phyloP scores from a whole-genome alignment of 1,139 yeast species.

The Taphrina pruni region DNA sequence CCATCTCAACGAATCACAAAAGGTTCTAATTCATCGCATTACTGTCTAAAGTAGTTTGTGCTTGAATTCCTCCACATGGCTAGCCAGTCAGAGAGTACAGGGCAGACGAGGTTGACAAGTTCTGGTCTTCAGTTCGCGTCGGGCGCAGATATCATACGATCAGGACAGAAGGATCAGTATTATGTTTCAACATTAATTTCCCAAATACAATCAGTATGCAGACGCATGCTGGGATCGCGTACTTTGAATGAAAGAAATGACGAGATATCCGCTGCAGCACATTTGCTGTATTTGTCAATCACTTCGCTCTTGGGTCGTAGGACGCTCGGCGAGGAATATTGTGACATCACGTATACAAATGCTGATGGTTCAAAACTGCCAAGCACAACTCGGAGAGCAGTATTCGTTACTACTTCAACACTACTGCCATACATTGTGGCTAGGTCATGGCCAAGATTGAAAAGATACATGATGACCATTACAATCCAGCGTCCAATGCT shows the following conservation, averaged over 20 bases:
- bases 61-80: not conserved
- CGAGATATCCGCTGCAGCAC: slow-evolving; percentile 65
- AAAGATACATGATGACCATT: slow-evolving; percentile 1
- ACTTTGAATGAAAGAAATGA: slow-evolving; percentile 6
- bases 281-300: slow-evolving; percentile 65
- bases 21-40: not conserved
- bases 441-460: slow-evolving; percentile 40
- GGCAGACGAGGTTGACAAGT: not conserved
- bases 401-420: slow-evolving; percentile 49
- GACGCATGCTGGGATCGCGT: slow-evolving; percentile 27
- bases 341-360: slow-evolving; percentile 75
- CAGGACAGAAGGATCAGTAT: slow-evolving; percentile 38
- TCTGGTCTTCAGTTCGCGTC: slow-evolving; percentile 21
- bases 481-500: not conserved
- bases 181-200: slow-evolving; percentile 21
- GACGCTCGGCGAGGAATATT: slow-evolving; percentile 93
- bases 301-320: slow-evolving; percentile 79
- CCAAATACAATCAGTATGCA: slow-evolving; percentile 20
- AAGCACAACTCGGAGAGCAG: slow-evolving; percentile 50
- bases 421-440: slow-evolving; percentile 44
- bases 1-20: too few relatives aligned
- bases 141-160: slow-evolving; percentile 37
- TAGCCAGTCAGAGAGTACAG: not conserved
- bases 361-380: slow-evolving; percentile 63
- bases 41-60: not conserved